Base-by-base conservation (phyloP, 2,329 filamentous ascomycete species). In the Parastagonospora avenae region DNA sequence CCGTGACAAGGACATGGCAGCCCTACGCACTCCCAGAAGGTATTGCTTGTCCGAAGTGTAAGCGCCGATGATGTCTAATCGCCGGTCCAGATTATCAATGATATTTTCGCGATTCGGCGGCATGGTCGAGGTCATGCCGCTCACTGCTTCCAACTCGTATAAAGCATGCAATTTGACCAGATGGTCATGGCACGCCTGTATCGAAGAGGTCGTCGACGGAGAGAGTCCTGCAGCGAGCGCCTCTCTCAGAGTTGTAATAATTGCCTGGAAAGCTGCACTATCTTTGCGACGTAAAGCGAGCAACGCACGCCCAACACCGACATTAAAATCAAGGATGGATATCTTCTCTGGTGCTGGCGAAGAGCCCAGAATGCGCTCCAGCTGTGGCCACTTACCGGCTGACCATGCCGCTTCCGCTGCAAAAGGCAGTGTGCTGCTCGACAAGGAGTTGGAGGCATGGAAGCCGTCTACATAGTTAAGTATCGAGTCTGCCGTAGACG, bases 11-110 rank as follows among this genome's bases (percentile, higher is more conserved):
- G 92, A 86, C 91, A 99, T 96, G 1, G 89, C 85, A 19, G 94
- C 93, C 60, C 94, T 84, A 49, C 92, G 85, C 35, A 97, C 82
- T 1, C 92, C 90, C 27, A 99, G 80, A 8, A 99, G 76, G 68
- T 96, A 97, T 69, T 97, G 93, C 71, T 99, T 99, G 70, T 99
- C 92, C 45, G 87, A 85, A 32, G 92, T 87, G 64, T 94, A 96
- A 1, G 92, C 90, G 0, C 95, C 94, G 2, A 99, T 79, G 1
- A 95, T 82, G 60, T 92, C 90, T n/a, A 99, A 77, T n/a, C 94
- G 86, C 39, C 88, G 85, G 54, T 89, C 82, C 4, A 97, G 72
- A 16, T 81, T 80, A 43, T 81, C 78, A 6, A 88, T 70, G 6
- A 75, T 52, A 5, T 46, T 50, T 36, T 69, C 62, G 10, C 70